Percentiles rank a stretch among this genome's conserved stretches.
Evolutionary conservation across 257 asterid genomes (phyloP).

Genomic region (Jasminum sambac): DNA sequence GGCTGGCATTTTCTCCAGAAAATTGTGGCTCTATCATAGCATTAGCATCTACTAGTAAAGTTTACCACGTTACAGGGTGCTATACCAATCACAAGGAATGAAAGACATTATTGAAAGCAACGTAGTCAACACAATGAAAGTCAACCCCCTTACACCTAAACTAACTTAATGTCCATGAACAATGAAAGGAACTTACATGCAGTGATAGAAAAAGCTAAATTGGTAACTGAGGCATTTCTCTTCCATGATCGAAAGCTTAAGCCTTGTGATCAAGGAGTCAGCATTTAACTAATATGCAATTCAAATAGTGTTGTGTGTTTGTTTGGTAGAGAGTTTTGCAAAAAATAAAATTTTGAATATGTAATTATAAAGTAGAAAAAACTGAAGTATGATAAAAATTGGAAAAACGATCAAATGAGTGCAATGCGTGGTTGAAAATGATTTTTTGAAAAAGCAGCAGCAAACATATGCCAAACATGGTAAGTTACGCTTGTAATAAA

Average conservation of each 20-base stretch:
- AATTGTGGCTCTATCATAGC: not conserved
- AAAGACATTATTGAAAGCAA: not conserved
- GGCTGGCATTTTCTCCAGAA: not conserved
- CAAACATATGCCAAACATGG: not conserved
- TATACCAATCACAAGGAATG: not conserved
- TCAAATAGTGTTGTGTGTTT: not conserved
- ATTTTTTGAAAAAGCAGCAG: no score
- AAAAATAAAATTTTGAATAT: no score
- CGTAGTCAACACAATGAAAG: not conserved
- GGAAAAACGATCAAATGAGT: no score
- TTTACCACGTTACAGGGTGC: not conserved
- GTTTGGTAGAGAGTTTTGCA: no score
- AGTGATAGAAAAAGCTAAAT: not conserved
- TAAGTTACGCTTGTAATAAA: not conserved
- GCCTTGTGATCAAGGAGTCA: not conserved
- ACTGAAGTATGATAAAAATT: no score
- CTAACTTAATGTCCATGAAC: not conserved
- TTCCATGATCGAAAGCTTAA: not conserved
- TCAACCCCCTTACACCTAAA: not conserved
- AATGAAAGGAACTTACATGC: not conserved
- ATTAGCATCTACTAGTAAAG: not conserved
- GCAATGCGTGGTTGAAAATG: no score
- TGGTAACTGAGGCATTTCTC: not conserved
- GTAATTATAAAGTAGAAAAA: no score
- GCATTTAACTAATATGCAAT: not conserved